Evolutionary conservation across 116 monocot species (phyloP), one percentile per base, ranked within the genome.

Genomic region (Iris pallida): DNA sequence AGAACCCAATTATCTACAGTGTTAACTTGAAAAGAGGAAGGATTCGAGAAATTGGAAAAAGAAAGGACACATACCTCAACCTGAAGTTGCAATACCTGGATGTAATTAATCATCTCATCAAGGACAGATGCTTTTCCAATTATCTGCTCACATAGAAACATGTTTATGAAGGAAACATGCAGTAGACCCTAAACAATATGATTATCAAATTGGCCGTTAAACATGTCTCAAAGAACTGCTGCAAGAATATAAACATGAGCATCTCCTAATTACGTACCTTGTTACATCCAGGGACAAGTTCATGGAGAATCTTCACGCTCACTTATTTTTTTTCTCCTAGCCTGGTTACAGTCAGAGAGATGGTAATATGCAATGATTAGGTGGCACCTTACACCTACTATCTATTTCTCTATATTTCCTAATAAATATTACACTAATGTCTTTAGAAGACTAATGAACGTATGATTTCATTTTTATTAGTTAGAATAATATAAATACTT

Each of bases 91-190:
- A 95, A 68, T 41, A 88, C 81, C 60, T 94, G 94, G 68, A 94
- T 90, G 56, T 94, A 94, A 71, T 95, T 95, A 66, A 95, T 95
- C 53, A 95, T 90, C 76, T 95, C 91, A 88, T 94, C 94, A 41
- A 94, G 85, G 44, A 94, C 83, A 14, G 83, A 83, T 72, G 94
- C 90, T 77, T 95, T 95, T 54, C 95, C 95, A 73, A 95, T 88
- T 46, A 95, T 82, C 95, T 95, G 69, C 41, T 61, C 1, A 62
- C 47, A 74, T 10, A 5, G 18, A 45, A 17, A 71, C 4, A 47
- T 47, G 43, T 44, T 59, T 18, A 44, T 8, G 4, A 18, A 51
- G 17, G 0, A 11, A 20, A 55, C 17, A 44, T 47, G 20, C 30
- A 47, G 18, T 7, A 12, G 20, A 30, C 30, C 30, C 0, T 17